phyloP scores from a whole-genome alignment of 352 stramenopile genomes.

The Saprolegnia diclina region DNA sequence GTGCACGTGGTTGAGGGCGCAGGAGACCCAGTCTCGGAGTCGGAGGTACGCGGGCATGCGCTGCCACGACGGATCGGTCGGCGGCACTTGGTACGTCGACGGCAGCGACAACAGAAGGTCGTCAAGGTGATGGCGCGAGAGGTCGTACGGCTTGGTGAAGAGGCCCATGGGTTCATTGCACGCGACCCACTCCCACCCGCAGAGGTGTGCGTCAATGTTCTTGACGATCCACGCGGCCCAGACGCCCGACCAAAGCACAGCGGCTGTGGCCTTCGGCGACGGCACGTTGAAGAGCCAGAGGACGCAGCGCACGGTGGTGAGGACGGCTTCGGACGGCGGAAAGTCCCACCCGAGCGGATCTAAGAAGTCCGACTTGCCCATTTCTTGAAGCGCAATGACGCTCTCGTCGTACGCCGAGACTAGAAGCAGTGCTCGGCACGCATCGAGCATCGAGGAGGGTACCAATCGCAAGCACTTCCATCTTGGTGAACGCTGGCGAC shows the following conservation, averaged over 20 bases:
- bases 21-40: slow-evolving; percentile 45
- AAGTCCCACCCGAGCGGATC: slow-evolving; percentile 60
- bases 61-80: slow-evolving; percentile 45
- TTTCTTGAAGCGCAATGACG: slow-evolving; percentile 51
- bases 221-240: slow-evolving; percentile 73
- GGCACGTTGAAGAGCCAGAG: slow-evolving; percentile 53
- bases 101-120: slow-evolving; percentile 35
- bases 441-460: slow-evolving; percentile 2
- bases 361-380: slow-evolving; percentile 53
- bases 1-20: slow-evolving; percentile 50
- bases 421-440: slow-evolving; percentile 14
- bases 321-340: slow-evolving; percentile 36
- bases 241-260: slow-evolving; percentile 38
- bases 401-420: slow-evolving; percentile 53
- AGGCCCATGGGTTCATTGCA: slow-evolving; percentile 57
- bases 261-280: background rate
- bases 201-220: slow-evolving; percentile 60
- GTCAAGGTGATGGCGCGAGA: slow-evolving; percentile 39
- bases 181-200: slow-evolving; percentile 57
- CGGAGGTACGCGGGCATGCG: slow-evolving; percentile 46
- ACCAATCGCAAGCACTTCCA: slow-evolving; percentile 57
- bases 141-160: slow-evolving; percentile 65
- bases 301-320: slow-evolving; percentile 47
- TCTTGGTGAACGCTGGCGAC: slow-evolving; percentile 40
- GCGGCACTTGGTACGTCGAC: slow-evolving; percentile 25